Conservation (phyloP, 176 grass and related monocot species). For the Oryza rufipogon region DNA sequence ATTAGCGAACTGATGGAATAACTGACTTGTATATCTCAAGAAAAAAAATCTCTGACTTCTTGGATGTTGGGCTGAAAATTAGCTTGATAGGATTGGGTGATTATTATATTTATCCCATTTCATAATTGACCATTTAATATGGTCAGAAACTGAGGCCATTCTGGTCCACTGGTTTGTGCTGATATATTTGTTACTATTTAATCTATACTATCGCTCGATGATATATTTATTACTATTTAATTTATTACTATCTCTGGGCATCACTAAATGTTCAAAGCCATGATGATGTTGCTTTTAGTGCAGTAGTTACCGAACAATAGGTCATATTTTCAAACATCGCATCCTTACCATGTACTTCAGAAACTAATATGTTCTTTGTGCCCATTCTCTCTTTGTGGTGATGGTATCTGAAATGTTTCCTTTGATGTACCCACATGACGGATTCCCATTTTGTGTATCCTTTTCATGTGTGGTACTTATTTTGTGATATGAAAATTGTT, state of each 20-base stretch:
- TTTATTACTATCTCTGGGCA: neutral
- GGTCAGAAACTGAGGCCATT: neutral
- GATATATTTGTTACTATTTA: neutral
- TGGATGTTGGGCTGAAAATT: neutral
- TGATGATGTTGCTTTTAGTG: neutral
- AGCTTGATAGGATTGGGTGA: neutral
- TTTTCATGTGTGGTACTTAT: neutral
- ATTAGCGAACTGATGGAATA: neutral
- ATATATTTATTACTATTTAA: neutral
- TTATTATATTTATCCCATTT: neutral
- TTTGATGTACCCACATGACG: neutral
- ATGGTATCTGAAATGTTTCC: neutral
- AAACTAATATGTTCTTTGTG: neutral
- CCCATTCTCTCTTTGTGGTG: neutral
- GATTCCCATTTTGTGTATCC: conserved; percentile 6
- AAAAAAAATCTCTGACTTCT: neutral
- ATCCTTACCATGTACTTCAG: neutral
- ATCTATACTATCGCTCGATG: too few relatives aligned
- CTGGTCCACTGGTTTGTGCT: neutral
- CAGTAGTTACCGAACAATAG: neutral
- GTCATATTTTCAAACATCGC: neutral
- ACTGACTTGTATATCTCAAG: neutral
- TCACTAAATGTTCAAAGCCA: conserved; percentile 3
- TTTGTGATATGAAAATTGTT: conserved; percentile 1
- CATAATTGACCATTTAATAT: neutral